Conservation (phyloP, 2,329 filamentous ascomycete genomes). For the Sporothrix variecibatus region DNA sequence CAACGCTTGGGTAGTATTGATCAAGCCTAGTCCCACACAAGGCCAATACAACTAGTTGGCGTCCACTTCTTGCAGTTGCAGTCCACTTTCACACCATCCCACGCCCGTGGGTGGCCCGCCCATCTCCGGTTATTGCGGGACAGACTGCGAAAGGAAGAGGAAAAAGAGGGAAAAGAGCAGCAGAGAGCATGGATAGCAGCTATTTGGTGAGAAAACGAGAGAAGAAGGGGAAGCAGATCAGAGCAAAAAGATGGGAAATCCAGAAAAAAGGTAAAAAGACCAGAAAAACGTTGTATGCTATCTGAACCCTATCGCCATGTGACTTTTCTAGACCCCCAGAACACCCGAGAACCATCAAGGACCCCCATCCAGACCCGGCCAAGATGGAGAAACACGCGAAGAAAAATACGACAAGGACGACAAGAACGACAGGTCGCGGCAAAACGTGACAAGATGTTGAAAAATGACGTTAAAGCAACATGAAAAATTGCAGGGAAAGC, state of each 20-base stretch:
- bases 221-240: background rate
- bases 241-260: background rate
- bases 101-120: background rate
- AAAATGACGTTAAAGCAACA: background rate
- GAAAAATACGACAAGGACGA: background rate
- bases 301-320: background rate
- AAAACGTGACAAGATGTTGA: background rate
- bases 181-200: background rate
- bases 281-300: background rate
- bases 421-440: background rate
- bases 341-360: background rate
- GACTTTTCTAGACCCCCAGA: background rate
- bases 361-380: background rate
- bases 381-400: background rate
- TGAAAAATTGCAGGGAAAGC: background rate
- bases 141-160: background rate
- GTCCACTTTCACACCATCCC: background rate
- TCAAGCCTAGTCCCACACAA: background rate
- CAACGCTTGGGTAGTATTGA: background rate
- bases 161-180: background rate
- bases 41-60: background rate
- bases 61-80: background rate
- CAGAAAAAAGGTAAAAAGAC: background rate
- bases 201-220: background rate
- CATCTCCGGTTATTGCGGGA: slow-evolving; percentile 5